phyloP scores from a whole-genome alignment of 2,329 filamentous ascomycete species.

The Helotiales sp. region DNA sequence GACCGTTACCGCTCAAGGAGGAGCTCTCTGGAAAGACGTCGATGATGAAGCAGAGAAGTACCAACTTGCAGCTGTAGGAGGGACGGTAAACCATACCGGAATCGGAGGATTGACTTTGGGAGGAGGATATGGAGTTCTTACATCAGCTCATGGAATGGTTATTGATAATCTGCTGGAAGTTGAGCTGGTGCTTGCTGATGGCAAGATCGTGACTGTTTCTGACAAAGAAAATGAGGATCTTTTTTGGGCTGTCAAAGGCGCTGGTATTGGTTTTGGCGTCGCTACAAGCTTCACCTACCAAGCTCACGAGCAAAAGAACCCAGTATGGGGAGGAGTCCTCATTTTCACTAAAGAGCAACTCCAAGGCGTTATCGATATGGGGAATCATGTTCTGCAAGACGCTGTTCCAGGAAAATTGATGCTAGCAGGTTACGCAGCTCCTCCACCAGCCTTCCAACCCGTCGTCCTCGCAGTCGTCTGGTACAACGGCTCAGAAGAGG shows the following conservation, averaged over 20 bases:
- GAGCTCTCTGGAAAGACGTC: conserved; percentile 22
- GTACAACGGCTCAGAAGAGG: conserved; percentile 36
- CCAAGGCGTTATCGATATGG: conserved; percentile 14
- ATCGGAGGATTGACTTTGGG: conserved; percentile 25
- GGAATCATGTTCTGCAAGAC: background rate
- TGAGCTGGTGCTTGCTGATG: conserved; percentile 36
- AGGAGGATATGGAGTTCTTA: conserved; percentile 52
- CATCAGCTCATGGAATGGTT: conserved; percentile 36
- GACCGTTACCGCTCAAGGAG: conserved; percentile 17
- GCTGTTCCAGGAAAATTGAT: background rate
- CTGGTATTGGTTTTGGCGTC: conserved; percentile 28
- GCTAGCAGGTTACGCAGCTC: conserved; percentile 7
- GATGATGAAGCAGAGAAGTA: conserved; percentile 15
- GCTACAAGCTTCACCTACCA: conserved; percentile 18
- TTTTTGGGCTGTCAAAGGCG: conserved; percentile 38
- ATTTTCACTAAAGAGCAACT: conserved; percentile 18
- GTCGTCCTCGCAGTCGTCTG: conserved; percentile 22
- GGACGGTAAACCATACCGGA: conserved; percentile 21
- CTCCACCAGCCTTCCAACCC: conserved; percentile 3
- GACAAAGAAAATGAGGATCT: conserved; percentile 32
- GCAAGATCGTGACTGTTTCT: conserved; percentile 28
- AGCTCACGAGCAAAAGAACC: conserved; percentile 15
- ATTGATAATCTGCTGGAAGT: conserved; percentile 24
- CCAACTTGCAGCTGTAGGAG: conserved; percentile 21
- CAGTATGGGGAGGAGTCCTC: conserved; percentile 15